A percentile compares a stretch with the other conserved stretches of the same genome.
Conservation (phyloP, 2,329 filamentous ascomycete species). For the Colletotrichum sp. region DNA sequence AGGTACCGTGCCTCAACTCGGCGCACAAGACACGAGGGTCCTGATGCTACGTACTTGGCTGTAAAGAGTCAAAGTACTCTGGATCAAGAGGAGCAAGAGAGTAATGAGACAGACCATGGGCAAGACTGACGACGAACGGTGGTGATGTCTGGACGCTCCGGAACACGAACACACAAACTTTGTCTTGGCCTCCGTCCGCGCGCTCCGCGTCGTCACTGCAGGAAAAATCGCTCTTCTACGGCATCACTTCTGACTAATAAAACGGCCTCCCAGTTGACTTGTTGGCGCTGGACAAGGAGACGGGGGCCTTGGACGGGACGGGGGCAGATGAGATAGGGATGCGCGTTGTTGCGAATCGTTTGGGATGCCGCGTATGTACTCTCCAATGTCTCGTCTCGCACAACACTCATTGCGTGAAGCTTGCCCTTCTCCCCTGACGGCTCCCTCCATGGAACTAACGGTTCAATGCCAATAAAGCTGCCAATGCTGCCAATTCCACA, state of each 20-base stretch:
- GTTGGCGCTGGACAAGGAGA: background rate
- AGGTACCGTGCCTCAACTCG: background rate
- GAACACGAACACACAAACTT: background rate
- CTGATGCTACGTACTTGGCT: background rate
- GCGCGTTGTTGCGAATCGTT: background rate
- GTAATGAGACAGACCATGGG: background rate
- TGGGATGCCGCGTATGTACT: background rate
- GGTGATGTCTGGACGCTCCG: background rate
- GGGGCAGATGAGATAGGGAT: background rate
- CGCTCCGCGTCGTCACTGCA: background rate
- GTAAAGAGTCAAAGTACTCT: background rate
- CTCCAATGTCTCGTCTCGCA: background rate
- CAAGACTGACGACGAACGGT: background rate
- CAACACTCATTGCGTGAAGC: background rate
- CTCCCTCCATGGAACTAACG: background rate
- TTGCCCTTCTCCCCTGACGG: background rate
- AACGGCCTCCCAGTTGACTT: background rate
- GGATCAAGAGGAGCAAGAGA: background rate
- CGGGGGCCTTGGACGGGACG: background rate
- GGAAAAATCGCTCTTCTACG: background rate
- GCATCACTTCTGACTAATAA: constrained; percentile 13
- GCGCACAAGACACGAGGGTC: background rate
- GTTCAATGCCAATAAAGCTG: background rate
- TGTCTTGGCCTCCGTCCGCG: background rate
- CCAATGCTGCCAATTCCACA: background rate